These are phyloP conservation scores for Lactuca sativa DNA, from an alignment of 129 eudicot species.

Conservation along the genomic window DNA sequence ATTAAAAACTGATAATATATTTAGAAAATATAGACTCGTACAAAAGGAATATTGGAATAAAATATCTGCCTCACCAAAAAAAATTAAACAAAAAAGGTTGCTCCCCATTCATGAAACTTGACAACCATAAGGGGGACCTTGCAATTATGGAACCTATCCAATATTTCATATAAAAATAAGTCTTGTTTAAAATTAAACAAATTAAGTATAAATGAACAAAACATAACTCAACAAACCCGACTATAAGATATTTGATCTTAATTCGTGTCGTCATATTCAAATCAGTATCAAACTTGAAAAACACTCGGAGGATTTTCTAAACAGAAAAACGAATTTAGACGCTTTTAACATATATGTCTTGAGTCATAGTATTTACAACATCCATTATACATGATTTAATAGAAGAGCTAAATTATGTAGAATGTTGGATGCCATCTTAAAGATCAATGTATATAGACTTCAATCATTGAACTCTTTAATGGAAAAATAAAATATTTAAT, in stretches of 20 bases:
- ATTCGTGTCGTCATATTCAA: neutral
- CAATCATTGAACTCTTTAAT: no score
- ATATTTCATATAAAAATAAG: constrained; percentile 15
- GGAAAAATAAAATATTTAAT: no score
- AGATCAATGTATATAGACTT: no score
- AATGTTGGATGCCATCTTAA: no score
- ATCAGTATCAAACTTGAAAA: neutral
- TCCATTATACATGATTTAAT: no score
- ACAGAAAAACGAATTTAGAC: no score
- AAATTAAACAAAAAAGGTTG: constrained; percentile 34
- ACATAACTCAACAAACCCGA: neutral
- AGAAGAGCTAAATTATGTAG: no score
- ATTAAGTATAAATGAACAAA: neutral
- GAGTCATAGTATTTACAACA: no score
- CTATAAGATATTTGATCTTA: no score
- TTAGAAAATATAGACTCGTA: constrained; percentile 16
- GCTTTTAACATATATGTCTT: no score
- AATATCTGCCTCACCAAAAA: constrained; percentile 16
- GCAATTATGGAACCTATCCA: constrained; percentile 8
- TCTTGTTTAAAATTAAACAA: neutral
- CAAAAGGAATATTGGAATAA: constrained; percentile 30
- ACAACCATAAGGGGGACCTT: constrained; percentile 40
- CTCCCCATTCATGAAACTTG: constrained; percentile 61
- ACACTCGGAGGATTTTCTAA: neutral
- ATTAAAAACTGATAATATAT: neutral